Evolutionary conservation across 2,329 filamentous ascomycete genomes (phyloP).

Genomic region (Nothophaeocryptopus gaeumannii): DNA sequence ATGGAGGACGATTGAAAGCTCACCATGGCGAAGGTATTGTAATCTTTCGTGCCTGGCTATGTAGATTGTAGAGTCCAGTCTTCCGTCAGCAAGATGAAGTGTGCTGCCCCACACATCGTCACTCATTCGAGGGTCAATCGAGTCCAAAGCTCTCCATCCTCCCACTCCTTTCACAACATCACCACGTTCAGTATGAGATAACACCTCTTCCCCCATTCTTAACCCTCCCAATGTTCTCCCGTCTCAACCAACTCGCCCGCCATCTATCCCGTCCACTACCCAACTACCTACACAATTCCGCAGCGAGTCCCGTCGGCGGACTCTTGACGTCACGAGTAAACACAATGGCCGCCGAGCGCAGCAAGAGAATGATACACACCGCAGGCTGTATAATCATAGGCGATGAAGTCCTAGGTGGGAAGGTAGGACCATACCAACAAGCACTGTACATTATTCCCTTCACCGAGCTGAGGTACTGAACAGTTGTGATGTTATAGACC

Average conservation of each 20-base stretch:
- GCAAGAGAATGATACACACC: conserved; percentile 72
- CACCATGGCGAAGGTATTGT: background rate
- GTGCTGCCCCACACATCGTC: too few species aligned
- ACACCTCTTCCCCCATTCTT: conserved; percentile 2
- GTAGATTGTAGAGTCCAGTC: too few species aligned
- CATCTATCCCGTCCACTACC: conserved; percentile 65
- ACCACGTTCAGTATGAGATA: conserved; percentile 4
- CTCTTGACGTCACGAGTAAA: conserved; percentile 45
- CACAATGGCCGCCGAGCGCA: conserved; percentile 55
- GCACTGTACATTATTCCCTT: background rate
- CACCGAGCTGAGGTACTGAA: background rate
- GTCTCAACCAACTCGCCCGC: conserved; percentile 69
- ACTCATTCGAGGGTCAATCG: too few species aligned
- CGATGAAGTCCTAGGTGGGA: conserved; percentile 93
- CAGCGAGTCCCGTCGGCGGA: conserved; percentile 30
- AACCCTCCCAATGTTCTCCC: conserved; percentile 63
- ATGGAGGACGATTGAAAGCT: background rate
- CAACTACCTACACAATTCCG: conserved; percentile 50
- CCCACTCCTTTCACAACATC: too few species aligned
- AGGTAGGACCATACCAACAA: conserved; percentile 56
- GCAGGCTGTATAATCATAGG: conserved; percentile 93
- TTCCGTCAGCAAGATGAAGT: too few species aligned
- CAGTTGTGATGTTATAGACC: conserved; percentile 45
- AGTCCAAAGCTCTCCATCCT: too few species aligned
- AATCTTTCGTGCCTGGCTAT: background rate